Base-by-base conservation (phyloP, 2,329 filamentous ascomycete genomes). In the Verticillium longisporum region DNA sequence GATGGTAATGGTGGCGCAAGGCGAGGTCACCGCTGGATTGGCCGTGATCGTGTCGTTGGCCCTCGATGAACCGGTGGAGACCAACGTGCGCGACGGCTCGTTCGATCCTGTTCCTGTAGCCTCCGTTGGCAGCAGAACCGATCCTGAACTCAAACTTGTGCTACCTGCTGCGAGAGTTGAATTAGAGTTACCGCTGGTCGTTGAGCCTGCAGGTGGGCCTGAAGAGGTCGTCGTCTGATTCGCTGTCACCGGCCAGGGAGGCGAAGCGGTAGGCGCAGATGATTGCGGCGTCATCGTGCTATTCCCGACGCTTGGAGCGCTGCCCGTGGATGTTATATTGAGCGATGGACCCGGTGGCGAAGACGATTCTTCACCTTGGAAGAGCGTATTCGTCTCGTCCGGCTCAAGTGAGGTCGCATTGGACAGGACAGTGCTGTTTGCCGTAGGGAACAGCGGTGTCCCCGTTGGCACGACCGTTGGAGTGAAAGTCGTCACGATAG, bases 1-100 rank as follows among this genome's bases (percentile, higher is more conserved):
- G 14, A 62, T n/a, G 4, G 63, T 65, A 33, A 65, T 36, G 3
- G 61, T 65, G 14, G 59, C 31, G 9, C 63, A 65, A 2, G 63
- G 59, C 4, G 55, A 26, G 3, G 33, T 55, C 3, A 32, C 26
- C 37, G 37, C 37, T 18, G 56, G 38, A 3, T 6, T n/a, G 10
- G 37, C 56, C 37, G 56, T 58, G 56, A 50, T 33, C 14, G 37
- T 58, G 18, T 11, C 38, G 32, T 26, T 26, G 18, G n/a, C 4
- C 18, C 18, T 13, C 1, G 18, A 21, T 7, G 45, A 10, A 9
- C 45, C 45, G 10, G 21, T 36, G 4, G 36, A 31, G 56, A 34
- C 26, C 36, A 41, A 38, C 6, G 56, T 50, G 14, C 6, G 14
- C 1, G 56, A n/a, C 18, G 56, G n/a, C 11, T 21, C 31, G 37